These are phyloP conservation scores for Cylindrotheca fusiformis DNA, from an alignment of 108 stramenopile genomes.

Conservation along the genomic window DNA sequence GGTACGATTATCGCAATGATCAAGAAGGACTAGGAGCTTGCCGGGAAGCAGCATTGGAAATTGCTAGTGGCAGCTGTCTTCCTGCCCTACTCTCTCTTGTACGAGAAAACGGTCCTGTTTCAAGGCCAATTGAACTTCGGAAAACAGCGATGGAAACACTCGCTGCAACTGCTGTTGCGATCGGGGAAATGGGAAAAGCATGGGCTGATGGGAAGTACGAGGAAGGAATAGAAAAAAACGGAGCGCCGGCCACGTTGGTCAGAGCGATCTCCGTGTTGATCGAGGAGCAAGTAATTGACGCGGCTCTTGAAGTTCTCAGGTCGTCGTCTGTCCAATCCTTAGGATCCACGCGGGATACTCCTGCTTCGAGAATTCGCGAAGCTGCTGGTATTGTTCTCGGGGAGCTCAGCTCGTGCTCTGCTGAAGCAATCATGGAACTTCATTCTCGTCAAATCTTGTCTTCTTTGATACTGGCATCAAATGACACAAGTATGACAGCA, in stretches of 20 bases:
- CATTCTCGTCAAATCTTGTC: conserved; percentile 56
- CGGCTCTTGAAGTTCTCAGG: conserved; percentile 36
- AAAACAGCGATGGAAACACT: conserved; percentile 52
- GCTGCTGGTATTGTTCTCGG: conserved; percentile 61
- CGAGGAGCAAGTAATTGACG: conserved; percentile 41
- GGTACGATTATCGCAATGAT: conserved; percentile 43
- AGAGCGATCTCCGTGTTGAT: conserved; percentile 39
- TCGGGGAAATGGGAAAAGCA: conserved; percentile 49
- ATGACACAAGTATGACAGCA: conserved; percentile 46
- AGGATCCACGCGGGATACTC: conserved; percentile 58
- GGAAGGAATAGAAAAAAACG: conserved; percentile 35
- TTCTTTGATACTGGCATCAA: conserved; percentile 40
- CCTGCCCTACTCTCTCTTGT: conserved; percentile 48
- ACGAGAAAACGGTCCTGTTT: conserved; percentile 29
- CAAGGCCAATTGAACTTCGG: conserved; percentile 47
- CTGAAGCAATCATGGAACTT: conserved; percentile 58
- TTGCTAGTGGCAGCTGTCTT: conserved; percentile 56
- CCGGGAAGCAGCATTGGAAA: conserved; percentile 70
- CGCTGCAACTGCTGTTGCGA: conserved; percentile 45
- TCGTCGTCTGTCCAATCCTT: conserved; percentile 55
- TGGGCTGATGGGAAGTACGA: conserved; percentile 46
- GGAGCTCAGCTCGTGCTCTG: conserved; percentile 61
- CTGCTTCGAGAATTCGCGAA: conserved; percentile 58
- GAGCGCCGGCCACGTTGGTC: conserved; percentile 32
- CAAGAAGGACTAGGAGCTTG: conserved; percentile 44